Conservation (phyloP, 257 asterid genomes). For the Jasminum sambac region DNA sequence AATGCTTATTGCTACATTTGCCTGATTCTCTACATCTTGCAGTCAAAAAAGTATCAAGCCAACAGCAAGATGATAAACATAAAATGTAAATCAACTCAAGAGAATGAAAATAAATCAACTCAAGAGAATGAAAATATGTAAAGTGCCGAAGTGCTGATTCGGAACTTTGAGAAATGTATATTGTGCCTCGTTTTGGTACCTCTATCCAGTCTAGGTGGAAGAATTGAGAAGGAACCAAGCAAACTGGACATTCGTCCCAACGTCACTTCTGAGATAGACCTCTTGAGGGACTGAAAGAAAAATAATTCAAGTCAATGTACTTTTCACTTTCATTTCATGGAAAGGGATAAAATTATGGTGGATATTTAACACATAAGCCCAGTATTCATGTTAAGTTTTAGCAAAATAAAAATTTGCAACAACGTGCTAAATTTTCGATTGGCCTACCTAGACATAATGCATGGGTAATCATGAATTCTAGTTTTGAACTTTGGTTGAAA, state of each 20-base stretch:
- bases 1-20: not conserved
- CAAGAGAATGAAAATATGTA: constrained; percentile 5
- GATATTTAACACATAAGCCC: not conserved
- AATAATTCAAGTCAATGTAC: constrained; percentile 22
- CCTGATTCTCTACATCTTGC: not conserved
- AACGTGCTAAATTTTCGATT: too few species aligned
- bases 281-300: constrained; percentile 52
- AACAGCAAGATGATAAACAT: not conserved
- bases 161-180: constrained; percentile 6
- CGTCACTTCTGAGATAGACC: constrained; percentile 78
- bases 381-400: too few species aligned
- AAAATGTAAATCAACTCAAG: not conserved
- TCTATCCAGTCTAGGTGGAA: constrained; percentile 55
- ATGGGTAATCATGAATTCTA: too few species aligned
- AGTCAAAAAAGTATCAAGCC: not conserved
- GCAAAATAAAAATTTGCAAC: too few species aligned
- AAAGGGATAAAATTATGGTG: not conserved
- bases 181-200: constrained; percentile 47
- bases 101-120: constrained; percentile 3
- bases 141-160: not conserved
- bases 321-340: constrained; percentile 17
- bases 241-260: constrained; percentile 68
- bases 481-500: too few species aligned
- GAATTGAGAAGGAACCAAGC: constrained; percentile 65
- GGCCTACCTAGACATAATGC: not conserved